Evolutionary conservation across 1,284 basidiomycete genomes (phyloP).

Genomic region (Lignosus rhinocerotis): DNA sequence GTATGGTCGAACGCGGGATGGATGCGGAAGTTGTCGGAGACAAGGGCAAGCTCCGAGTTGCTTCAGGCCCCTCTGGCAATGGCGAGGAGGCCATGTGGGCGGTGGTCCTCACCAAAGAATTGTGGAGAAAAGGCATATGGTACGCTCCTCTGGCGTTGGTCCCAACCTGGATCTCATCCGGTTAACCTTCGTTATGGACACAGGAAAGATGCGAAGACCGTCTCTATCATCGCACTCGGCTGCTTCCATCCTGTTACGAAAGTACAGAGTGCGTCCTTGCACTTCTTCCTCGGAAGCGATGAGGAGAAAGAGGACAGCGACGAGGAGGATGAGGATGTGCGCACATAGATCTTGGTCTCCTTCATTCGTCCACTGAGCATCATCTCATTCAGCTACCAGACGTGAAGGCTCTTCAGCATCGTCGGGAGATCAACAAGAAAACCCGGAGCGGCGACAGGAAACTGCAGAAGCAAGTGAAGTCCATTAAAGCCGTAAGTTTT

Average conservation of each 20-base stretch:
- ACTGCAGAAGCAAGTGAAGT: slow-evolving; percentile 69
- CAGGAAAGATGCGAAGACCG: slow-evolving; percentile 91
- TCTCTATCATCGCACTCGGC: slow-evolving; percentile 89
- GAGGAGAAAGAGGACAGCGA: slow-evolving; percentile 72
- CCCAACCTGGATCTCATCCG: not conserved
- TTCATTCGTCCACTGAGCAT: not conserved
- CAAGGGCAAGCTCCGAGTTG: slow-evolving; percentile 70
- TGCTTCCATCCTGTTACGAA: slow-evolving; percentile 95
- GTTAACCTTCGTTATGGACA: not conserved
- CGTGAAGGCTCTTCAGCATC: slow-evolving; percentile 77
- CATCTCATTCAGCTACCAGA: slow-evolving; percentile 52
- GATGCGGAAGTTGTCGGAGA: slow-evolving; percentile 77
- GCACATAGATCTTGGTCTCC: slow-evolving; percentile 2
- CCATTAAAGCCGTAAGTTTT: slow-evolving; percentile 49
- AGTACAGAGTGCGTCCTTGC: slow-evolving; percentile 94
- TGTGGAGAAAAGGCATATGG: slow-evolving; percentile 96
- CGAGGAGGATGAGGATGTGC: slow-evolving; percentile 69
- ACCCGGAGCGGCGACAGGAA: slow-evolving; percentile 80
- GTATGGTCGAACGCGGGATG: slow-evolving; percentile 94
- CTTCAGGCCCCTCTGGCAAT: slow-evolving; percentile 42
- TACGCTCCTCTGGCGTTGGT: slow-evolving; percentile 35
- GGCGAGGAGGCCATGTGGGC: slow-evolving; percentile 98
- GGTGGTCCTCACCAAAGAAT: slow-evolving; percentile 89
- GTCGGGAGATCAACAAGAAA: slow-evolving; percentile 88
- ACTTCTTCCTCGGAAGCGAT: slow-evolving; percentile 91